Base-by-base conservation (phyloP, 2,329 filamentous ascomycete genomes). In the Sporothrix schenckii region DNA sequence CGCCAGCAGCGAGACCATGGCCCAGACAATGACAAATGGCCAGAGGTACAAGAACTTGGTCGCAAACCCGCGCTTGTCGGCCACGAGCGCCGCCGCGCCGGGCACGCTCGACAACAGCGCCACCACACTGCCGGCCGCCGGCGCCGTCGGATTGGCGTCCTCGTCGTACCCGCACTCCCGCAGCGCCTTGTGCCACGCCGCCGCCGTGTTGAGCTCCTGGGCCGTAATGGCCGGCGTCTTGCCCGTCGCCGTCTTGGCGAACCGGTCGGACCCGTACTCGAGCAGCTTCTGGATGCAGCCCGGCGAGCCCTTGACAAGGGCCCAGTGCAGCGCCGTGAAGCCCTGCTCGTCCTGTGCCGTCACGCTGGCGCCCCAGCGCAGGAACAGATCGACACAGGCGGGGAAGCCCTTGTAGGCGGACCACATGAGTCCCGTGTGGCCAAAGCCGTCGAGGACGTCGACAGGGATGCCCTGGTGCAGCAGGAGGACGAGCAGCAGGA, bases 381-480 rank as follows among this genome's bases (percentile, higher is more conserved):
- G 82, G 74, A 97, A 94, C 56, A 98, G 80, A 78, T 98, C 95
- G 63, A 98, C 94, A 76, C 93, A 97, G 61, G 91, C 89, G 0
- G 94, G 92, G 78, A 91, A 97, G 49, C 96, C 95, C 81, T 99
- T 99, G 83, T 99, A 99, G 19, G 94, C 94, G 21, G 95, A 93
- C 95, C 95, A 99, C 95, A 99, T 99, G 72, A 99, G 85, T 72
- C 91, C 91, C 0, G 95, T 98, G 80, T 99, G 96, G 6, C 94
- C 93, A 78, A 93, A 94, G 66, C 88, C 88, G 80, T 99, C 95
- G 68, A 91, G 86, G 6, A 95, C 91, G 78, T 99, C 95, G 72
- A 99, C 93, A 19, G 93, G 92, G 72, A 99, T 95, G 77, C 95
- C 93, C 78, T 97, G 94, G 81, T 99, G 95, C 30, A 99, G 86